phyloP scores from a whole-genome alignment of 768 basidiomycete species.

The Rossbeevera mucosa region DNA sequence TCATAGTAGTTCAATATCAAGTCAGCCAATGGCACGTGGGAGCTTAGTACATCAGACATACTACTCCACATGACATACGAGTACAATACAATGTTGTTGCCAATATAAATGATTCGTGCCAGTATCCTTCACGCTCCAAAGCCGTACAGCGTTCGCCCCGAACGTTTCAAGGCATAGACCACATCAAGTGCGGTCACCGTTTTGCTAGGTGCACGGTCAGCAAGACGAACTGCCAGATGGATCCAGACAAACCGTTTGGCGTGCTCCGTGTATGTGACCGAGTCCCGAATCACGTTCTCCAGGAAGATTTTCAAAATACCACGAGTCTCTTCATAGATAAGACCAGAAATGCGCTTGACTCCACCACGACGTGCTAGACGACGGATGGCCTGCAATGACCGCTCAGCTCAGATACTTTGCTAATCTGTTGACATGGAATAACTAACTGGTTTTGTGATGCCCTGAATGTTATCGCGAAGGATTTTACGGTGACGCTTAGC shows the following conservation, averaged over 20 bases:
- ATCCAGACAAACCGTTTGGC: constrained; percentile 53
- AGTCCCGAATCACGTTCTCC: constrained; percentile 79
- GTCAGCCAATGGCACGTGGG: neutral
- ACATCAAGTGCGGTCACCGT: constrained; percentile 85
- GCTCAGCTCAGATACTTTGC: neutral
- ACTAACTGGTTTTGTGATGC: constrained; percentile 30
- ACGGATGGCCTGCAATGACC: constrained; percentile 42
- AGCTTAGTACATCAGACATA: too few relatives aligned
- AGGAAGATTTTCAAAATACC: constrained; percentile 89
- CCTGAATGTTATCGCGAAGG: constrained; percentile 70
- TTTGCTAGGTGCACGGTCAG: constrained; percentile 35
- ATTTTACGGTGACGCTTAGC: constrained; percentile 84
- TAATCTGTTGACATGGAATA: neutral
- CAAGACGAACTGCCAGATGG: neutral
- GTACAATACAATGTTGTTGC: constrained; percentile 8
- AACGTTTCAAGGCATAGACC: constrained; percentile 70
- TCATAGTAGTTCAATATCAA: constrained; percentile 16
- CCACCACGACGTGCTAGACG: constrained; percentile 85
- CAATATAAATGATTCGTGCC: neutral
- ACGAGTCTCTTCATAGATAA: constrained; percentile 87
- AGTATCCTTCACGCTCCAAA: constrained; percentile 53
- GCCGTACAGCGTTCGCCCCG: constrained; percentile 74
- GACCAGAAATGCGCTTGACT: constrained; percentile 83
- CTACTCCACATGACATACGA: neutral
- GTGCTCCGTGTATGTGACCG: constrained; percentile 90